Base-by-base conservation (phyloP, 2,329 filamentous ascomycete genomes). In the Rutstroemia sp. region DNA sequence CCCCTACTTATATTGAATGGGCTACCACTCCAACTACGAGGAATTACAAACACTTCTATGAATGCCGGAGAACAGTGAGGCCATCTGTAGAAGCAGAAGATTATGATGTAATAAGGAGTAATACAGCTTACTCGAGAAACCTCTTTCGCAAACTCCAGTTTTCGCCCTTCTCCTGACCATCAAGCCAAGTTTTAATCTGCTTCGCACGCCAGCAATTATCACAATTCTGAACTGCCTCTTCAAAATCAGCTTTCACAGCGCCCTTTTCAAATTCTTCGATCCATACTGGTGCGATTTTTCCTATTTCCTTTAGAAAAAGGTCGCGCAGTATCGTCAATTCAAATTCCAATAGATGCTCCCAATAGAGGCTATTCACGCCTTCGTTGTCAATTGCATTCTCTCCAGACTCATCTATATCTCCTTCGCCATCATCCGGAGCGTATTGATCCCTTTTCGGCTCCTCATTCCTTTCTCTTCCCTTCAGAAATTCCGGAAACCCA, bases 291-390 rank as follows among this genome's bases (percentile, higher is more conserved):
- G n/a, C 51, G 19, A 38, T 16, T 51, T 65, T 58, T 23, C 61
- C 57, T 67, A 76, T 67, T 7, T 66, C 63, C 1, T 66, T 59
- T 5, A 61, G 25, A 55, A 72, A 76, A 17, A 70, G 60, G 44
- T 68, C 66, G 2, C 71, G 65, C 48, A 75, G 59, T 25, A 64
- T 64, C 3, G 73, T 76, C 50, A 66, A 57, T 59, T 76, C 73
- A 57, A 72, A 75, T 25, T 75, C 69, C 65, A 70, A 68, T 17
- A 70, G 36, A 55, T 75, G 71, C 8, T 70, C 66, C 68, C 69
- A 74, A 58, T 73, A 76, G n/a, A 75, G 63, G 12, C 62, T 62
- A 30, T 67, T 66, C 57, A 72, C 72, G 4, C 70, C 71, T 51
- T 75, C 71, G 34, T 70, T 72, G 36, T 74, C 71, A n/a, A 72